Evolutionary conservation across 164 flowering plant species (phyloP), one percentile per base, ranked within the genome.

Genomic region (Euptelea pleiosperma): DNA sequence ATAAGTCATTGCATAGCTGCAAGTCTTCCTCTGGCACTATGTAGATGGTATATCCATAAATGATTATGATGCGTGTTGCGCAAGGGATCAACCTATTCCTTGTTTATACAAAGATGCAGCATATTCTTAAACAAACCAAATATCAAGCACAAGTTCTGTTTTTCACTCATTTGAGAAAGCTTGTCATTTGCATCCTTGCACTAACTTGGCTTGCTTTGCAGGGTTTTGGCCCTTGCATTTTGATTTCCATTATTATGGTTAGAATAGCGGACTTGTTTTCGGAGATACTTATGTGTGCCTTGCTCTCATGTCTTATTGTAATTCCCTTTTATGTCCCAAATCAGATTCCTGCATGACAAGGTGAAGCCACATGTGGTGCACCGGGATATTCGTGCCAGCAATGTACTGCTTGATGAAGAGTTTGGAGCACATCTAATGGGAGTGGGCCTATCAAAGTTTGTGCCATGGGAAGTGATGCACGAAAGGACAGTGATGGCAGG

Each of bases 311-410:
- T n/a, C 29, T 60, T 22, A 7, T 16, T 45, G 56, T 9, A 26
- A 21, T n/a, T n/a, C n/a, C n/a, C 31, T 28, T 28, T 10, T 55
- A 22, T 35, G n/a, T 51, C 52, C 18, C 55, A 19, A 26, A 56
- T 62, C 80, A 90, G 97, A 57, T 91, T 91, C 66, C 74, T 91
- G 57, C 98, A 91, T 74, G 98, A 91, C 80, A 89, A 89, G 76
- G 94, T 89, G 56, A 91, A 91, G 75, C 98, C 98, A 31, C 96
- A 91, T 50, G 92, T 87, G 54, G 98, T 91, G 54, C 96, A 91
- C 62, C 80, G 89, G 25, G 96, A 91, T 60, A 85, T 91, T 40
- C 84, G 92, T 37, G 98, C 98, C 40, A 87, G 84, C 66, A 89
- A 87, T 58, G 96, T 91, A 0, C 79, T 87, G 24, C 87, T 91